Evolutionary conservation across 192 early-diverging fungal species (phyloP).

Genomic region (Linnemannia hyalina): DNA sequence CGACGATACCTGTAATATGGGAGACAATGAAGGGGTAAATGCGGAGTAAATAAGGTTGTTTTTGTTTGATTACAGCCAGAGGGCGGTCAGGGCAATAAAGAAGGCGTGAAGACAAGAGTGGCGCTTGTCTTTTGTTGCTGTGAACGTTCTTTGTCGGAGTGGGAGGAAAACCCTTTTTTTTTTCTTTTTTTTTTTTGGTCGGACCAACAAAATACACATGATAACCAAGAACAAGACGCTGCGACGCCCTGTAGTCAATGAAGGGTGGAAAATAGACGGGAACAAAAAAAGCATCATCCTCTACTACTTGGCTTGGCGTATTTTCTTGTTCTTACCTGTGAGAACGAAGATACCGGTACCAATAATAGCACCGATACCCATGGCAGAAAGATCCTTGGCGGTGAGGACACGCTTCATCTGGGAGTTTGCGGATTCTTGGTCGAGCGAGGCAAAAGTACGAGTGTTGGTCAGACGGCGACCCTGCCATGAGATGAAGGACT

Average conservation of each 20-base stretch:
- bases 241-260: background rate
- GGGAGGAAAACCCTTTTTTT: background rate
- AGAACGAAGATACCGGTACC: conserved; percentile 89
- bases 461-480: conserved; percentile 44
- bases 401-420: conserved; percentile 67
- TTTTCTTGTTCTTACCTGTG: conserved; percentile 57
- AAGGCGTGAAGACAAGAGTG: background rate
- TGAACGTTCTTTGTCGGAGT: background rate
- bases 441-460: conserved; percentile 44
- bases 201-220: background rate
- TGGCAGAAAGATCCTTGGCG: conserved; percentile 70
- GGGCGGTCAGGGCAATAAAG: background rate
- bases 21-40: background rate
- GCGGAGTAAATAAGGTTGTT: background rate
- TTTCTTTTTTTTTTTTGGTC: background rate
- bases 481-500: conserved; percentile 24
- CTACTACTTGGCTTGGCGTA: background rate
- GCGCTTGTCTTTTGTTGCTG: background rate
- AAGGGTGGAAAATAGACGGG: background rate
- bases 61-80: background rate
- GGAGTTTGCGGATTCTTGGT: conserved; percentile 57
- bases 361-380: conserved; percentile 84
- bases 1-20: conserved; percentile 66
- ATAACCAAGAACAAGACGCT: background rate
- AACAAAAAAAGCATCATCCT: background rate